Base-by-base conservation (phyloP, 1,284 basidiomycete genomes). In the Ganoderma boninense region DNA sequence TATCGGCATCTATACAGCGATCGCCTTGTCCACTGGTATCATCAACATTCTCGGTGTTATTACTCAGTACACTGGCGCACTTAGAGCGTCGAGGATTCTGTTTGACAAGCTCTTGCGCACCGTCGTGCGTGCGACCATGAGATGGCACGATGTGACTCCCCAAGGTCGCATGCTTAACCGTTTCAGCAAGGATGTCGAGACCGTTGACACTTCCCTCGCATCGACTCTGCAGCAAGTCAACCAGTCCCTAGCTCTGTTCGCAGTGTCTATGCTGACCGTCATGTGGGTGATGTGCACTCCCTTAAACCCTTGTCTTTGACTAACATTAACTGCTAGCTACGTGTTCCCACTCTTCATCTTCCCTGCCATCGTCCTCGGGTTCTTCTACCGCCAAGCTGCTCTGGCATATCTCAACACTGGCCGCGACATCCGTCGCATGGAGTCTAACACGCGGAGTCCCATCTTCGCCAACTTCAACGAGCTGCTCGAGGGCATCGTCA, bases 381-480 rank as follows among this genome's bases (percentile, higher is more conserved):
- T 84, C 54, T 83, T 86, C 59, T 92, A 92, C 78, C 89, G 88
- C 62, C 83, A 84, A 32, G 84, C 93, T 40, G 90, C 92, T 0
- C 82, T 93, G n/a, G 88, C 90, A 0, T 95, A 95, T 78, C 83
- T 94, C 38, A 90, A 91, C 72, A 92, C 93, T 0, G 92, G 92
- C 0, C 87, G 94, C 66, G 93, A 94, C 76, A 82, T 96, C 38
- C 87, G 94, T 62, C 85, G 94, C 26, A 92, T 96, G 87, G 94
- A 96, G 79, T 91, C 90, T 4, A 92, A 89, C 74, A 86, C 87
- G 1, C 84, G 91, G 18, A 92, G 90, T 4, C 92, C 92, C 0
- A 92, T 94, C 68, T 92, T 91, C 78, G 89, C 92, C 2, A 92
- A 92, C 65, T 95, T 96, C 77, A 89, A 87, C 7, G 95, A 97